Base-by-base conservation (phyloP, 176 grass and related monocot genomes). In the Bolboschoenus planiculmis region DNA sequence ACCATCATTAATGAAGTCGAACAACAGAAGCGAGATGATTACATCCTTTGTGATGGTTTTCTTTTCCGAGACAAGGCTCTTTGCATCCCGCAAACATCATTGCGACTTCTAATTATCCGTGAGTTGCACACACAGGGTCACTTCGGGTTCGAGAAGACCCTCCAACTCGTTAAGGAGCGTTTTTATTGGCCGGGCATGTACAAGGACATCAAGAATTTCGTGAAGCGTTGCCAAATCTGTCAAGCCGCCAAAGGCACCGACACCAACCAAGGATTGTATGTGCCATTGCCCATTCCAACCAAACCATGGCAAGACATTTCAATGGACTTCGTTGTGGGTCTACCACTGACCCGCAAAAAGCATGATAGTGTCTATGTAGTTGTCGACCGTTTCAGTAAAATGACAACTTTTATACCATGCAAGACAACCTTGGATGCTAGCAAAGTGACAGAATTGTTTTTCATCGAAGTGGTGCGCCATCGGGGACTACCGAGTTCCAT, bases 361-460 rank as follows among this genome's bases (percentile, higher is more conserved):
- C 43, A 76, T 2, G 48, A 85, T n/a, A 74, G 43, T 29, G 58
- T 78, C 51, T 77, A 74, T 3, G 68, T 85, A 30, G 83, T 85
- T 20, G 30, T 85, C 6, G 83, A 85, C 18, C 9, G 83, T 20
- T 68, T 87, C 29, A 81, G 50, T 46, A 83, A 82, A 21, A 87
- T 87, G 79, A 7, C 40, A 54, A n/a, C n/a, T n/a, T n/a, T n/a
- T n/a, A n/a, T n/a, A n/a, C n/a, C n/a, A n/a, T n/a, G n/a, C n/a
- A n/a, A n/a, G n/a, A n/a, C n/a, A n/a, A n/a, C n/a, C n/a, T n/a
- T n/a, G n/a, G n/a, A n/a, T n/a, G n/a, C n/a, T n/a, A n/a, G n/a
- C n/a, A n/a, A n/a, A n/a, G n/a, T n/a, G n/a, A n/a, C n/a, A n/a
- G n/a, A n/a, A n/a, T n/a, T n/a, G n/a, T n/a, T n/a, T n/a, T n/a